A percentile compares a stretch with the other conserved stretches of the same genome.
phyloP scores from a whole-genome alignment of 129 eudicot genomes.

The Escallonia herrerae region DNA sequence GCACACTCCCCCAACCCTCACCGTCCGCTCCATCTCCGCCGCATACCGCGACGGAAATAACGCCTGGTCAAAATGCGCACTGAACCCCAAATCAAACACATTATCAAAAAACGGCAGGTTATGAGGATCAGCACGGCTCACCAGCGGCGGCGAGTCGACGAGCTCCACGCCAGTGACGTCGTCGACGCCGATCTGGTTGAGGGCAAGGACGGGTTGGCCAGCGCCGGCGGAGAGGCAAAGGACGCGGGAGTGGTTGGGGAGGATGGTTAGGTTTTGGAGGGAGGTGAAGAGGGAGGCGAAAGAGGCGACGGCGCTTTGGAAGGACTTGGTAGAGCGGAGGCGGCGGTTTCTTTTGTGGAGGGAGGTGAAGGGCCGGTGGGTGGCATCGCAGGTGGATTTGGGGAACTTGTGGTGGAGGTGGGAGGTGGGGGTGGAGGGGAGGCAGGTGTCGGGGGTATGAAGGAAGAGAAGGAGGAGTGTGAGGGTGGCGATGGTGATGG shows the following conservation, averaged over 20 bases:
- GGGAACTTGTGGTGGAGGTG: slow-evolving; percentile 53
- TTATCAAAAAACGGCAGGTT: slow-evolving; percentile 69
- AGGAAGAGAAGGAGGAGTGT: slow-evolving; percentile 38
- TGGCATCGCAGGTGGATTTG: slow-evolving; percentile 70
- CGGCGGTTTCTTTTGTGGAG: slow-evolving; percentile 45
- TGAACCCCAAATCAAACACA: slow-evolving; percentile 69
- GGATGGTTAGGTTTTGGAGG: slow-evolving; percentile 21
- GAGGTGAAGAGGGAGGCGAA: slow-evolving; percentile 37
- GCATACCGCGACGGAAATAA: slow-evolving; percentile 62
- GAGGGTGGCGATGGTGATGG: slow-evolving; percentile 45
- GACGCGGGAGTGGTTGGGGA: slow-evolving; percentile 42
- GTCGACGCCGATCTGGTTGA: slow-evolving; percentile 46
- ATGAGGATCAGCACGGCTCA: slow-evolving; percentile 70
- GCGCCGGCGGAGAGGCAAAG: slow-evolving; percentile 72
- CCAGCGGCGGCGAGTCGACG: no score
- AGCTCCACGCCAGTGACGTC: no score
- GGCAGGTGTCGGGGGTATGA: slow-evolving; percentile 57
- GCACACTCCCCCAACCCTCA: slow-evolving; percentile 52
- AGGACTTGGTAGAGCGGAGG: slow-evolving; percentile 66
- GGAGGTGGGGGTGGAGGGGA: slow-evolving; percentile 36
- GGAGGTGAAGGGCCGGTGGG: slow-evolving; percentile 66
- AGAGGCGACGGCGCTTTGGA: slow-evolving; percentile 53
- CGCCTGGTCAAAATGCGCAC: slow-evolving; percentile 57
- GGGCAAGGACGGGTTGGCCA: slow-evolving; percentile 69
- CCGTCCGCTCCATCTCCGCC: slow-evolving; percentile 73